Conservation (phyloP, 192 early-diverging fungal genomes). For the Linnemannia exigua region DNA sequence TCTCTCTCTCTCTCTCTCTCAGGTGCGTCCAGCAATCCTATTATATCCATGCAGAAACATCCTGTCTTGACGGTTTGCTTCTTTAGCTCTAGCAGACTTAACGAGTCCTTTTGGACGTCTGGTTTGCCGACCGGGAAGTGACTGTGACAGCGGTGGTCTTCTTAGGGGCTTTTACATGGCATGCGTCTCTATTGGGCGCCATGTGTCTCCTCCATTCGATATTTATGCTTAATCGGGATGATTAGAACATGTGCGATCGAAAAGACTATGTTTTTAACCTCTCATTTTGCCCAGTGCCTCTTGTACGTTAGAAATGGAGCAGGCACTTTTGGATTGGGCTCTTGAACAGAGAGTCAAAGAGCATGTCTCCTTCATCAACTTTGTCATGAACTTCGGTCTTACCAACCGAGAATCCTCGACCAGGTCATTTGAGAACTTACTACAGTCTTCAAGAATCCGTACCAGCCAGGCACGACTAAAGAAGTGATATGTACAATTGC, state of each 20-base stretch:
- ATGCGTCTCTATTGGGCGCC: slow-evolving; percentile 26
- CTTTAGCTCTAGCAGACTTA: slow-evolving; percentile 38
- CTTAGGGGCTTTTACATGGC: slow-evolving; percentile 33
- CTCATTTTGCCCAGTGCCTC: too few relatives aligned
- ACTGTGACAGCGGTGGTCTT: slow-evolving; percentile 31
- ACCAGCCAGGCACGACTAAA: too few relatives aligned
- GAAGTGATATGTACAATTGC: neutral
- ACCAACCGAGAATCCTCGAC: slow-evolving; percentile 19
- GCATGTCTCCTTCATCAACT: slow-evolving; percentile 24
- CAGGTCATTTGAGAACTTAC: neutral
- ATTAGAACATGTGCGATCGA: slow-evolving; percentile 21
- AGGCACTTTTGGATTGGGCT: slow-evolving; percentile 19
- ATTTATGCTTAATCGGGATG: slow-evolving; percentile 26
- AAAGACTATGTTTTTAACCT: too few relatives aligned
- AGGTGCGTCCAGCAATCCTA: slow-evolving; percentile 5
- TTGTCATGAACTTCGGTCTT: slow-evolving; percentile 17
- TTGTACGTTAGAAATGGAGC: neutral
- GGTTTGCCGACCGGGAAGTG: slow-evolving; percentile 41
- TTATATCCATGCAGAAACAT: slow-evolving; percentile 25
- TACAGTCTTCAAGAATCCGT: slow-evolving; percentile 12
- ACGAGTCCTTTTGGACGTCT: slow-evolving; percentile 29
- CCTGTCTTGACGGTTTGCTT: slow-evolving; percentile 29
- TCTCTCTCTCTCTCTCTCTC: too few relatives aligned
- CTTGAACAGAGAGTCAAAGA: slow-evolving; percentile 21
- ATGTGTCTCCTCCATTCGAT: slow-evolving; percentile 24